Percentiles rank a stretch among this genome's conserved stretches.
Evolutionary conservation across 1,284 basidiomycete genomes (phyloP).

Genomic region (Trichosporon sp.): DNA sequence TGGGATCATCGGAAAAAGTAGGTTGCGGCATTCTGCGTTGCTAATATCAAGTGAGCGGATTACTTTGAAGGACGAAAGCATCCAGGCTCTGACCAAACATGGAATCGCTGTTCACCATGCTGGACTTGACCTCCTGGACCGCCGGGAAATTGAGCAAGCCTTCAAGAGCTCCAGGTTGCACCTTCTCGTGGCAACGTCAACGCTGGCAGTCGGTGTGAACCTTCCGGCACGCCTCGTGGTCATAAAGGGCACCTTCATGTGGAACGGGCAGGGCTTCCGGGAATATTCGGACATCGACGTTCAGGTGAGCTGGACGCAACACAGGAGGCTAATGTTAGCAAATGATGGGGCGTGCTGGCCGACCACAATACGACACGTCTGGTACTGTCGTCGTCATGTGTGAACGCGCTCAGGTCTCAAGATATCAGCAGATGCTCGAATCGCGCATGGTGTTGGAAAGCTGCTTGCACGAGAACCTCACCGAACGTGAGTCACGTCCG

Average conservation of each 20-base stretch:
- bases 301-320: constrained; percentile 28
- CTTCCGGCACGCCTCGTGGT: constrained; percentile 51
- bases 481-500: constrained; percentile 56
- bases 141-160: constrained; percentile 50
- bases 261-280: constrained; percentile 36
- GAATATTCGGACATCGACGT: constrained; percentile 51
- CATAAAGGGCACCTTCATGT: constrained; percentile 47
- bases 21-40: constrained; percentile 6
- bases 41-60: not conserved
- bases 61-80: constrained; percentile 30
- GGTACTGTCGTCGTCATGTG: constrained; percentile 55
- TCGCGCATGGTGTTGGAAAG: constrained; percentile 70
- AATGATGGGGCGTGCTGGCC: constrained; percentile 62
- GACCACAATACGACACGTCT: constrained; percentile 72
- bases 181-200: constrained; percentile 50
- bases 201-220: constrained; percentile 56
- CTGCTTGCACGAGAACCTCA: constrained; percentile 72
- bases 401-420: constrained; percentile 25
- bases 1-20: constrained; percentile 61
- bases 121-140: constrained; percentile 51
- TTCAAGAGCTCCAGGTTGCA: constrained; percentile 49
- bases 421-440: constrained; percentile 37
- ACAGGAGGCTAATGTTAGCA: constrained; percentile 24
- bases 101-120: constrained; percentile 57
- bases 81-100: constrained; percentile 28